A percentile compares a stretch with the other conserved stretches of the same genome.
Evolutionary conservation across 805 yeast genomes (phyloP).

Genomic region (Myxozyma geophila): DNA sequence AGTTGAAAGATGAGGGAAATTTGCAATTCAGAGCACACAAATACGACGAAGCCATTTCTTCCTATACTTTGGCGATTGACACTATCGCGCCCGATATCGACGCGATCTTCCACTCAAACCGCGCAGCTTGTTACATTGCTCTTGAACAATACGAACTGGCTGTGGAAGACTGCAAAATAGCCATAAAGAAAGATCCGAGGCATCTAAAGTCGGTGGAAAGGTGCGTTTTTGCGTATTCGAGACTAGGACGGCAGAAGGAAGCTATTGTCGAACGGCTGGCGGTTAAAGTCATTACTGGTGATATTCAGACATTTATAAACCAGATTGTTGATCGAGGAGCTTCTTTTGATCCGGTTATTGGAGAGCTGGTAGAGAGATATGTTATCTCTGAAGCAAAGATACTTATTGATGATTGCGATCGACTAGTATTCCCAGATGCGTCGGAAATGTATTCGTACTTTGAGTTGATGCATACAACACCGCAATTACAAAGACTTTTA

Average conservation of each 20-base stretch:
- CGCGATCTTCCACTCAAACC: slow-evolving; percentile 89
- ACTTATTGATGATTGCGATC: background rate
- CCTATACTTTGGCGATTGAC: slow-evolving; percentile 75
- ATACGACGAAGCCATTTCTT: slow-evolving; percentile 72
- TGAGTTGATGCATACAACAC: background rate
- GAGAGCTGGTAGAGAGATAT: background rate
- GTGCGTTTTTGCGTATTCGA: background rate
- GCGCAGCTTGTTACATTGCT: slow-evolving; percentile 93
- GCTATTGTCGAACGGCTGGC: slow-evolving; percentile 10
- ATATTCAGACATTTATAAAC: background rate
- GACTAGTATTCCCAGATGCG: slow-evolving; percentile 15
- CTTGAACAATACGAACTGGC: slow-evolving; percentile 79
- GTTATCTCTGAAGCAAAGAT: background rate
- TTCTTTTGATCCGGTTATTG: background rate
- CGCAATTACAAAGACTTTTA: background rate
- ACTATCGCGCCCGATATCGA: slow-evolving; percentile 60
- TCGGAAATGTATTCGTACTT: slow-evolving; percentile 14
- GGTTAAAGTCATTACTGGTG: background rate
- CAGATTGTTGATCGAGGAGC: background rate
- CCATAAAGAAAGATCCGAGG: slow-evolving; percentile 82
- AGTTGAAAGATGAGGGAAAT: slow-evolving; percentile 81
- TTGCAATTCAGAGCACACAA: slow-evolving; percentile 69
- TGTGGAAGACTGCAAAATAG: slow-evolving; percentile 82
- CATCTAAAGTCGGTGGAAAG: slow-evolving; percentile 76
- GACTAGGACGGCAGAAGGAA: background rate